Evolutionary conservation across 495 filamentous ascomycete species (phyloP).

Genomic region (Aspergillus funiculosus): DNA sequence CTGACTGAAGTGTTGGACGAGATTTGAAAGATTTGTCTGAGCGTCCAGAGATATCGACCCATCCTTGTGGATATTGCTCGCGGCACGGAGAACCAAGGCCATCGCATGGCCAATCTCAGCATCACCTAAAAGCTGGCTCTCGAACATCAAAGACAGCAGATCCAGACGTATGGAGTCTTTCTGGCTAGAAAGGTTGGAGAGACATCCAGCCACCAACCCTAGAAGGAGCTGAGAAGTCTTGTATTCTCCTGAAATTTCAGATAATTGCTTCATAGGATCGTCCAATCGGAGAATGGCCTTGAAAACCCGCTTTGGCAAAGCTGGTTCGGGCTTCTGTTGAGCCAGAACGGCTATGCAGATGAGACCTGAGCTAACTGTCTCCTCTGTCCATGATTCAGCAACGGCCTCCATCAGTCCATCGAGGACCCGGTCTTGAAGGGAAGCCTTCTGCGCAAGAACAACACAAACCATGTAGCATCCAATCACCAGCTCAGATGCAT

Average conservation of each 20-base stretch:
- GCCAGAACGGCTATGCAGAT: slow-evolving; percentile 75
- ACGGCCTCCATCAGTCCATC: slow-evolving; percentile 81
- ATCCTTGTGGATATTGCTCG: slow-evolving; percentile 27
- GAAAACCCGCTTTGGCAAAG: slow-evolving; percentile 60
- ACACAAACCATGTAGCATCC: slow-evolving; percentile 87
- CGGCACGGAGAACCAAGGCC: slow-evolving; percentile 51
- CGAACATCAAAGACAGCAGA: slow-evolving; percentile 55
- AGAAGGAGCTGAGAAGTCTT: slow-evolving; percentile 67
- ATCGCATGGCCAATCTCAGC: slow-evolving; percentile 56
- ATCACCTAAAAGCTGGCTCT: slow-evolving; percentile 54
- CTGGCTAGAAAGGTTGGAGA: slow-evolving; percentile 58
- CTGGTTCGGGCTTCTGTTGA: slow-evolving; percentile 56
- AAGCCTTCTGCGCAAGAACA: slow-evolving; percentile 73
- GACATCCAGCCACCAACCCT: slow-evolving; percentile 60
- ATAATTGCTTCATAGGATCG: slow-evolving; percentile 50
- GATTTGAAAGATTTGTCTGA: slow-evolving; percentile 57
- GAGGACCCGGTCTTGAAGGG: slow-evolving; percentile 67
- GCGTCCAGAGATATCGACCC: slow-evolving; percentile 41
- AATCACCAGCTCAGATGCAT: slow-evolving; percentile 67
- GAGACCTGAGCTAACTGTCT: slow-evolving; percentile 66
- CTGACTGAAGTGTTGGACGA: slow-evolving; percentile 57
- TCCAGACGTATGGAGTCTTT: slow-evolving; percentile 51
- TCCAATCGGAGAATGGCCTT: slow-evolving; percentile 62
- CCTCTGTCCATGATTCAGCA: slow-evolving; percentile 63
- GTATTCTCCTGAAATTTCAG: slow-evolving; percentile 57